These are phyloP conservation scores for Bruguiera hainesii DNA, from an alignment of 441 rosid species.

Conservation along the genomic window DNA sequence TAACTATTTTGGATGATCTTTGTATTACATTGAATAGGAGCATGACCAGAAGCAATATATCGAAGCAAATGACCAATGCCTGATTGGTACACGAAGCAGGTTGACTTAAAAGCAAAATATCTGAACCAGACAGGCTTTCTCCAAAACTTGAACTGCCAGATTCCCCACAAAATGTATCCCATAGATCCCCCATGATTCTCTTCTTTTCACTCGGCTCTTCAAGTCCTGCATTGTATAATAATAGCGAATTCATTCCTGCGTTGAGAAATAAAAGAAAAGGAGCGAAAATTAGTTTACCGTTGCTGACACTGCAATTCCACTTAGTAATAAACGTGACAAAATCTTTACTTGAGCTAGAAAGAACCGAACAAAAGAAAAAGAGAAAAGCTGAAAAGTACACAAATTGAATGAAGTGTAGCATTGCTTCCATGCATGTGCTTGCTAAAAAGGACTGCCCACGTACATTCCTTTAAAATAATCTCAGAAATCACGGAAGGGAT, in stretches of 20 bases:
- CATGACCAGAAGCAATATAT: constrained; percentile 44
- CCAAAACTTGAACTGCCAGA: constrained; percentile 27
- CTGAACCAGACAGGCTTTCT: constrained; percentile 26
- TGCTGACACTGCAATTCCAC: too few relatives aligned
- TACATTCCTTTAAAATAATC: too few relatives aligned
- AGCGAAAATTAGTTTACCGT: too few relatives aligned
- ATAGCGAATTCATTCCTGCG: neutral
- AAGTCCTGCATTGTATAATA: constrained; percentile 21
- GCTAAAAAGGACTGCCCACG: too few relatives aligned
- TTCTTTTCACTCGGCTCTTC: constrained; percentile 14
- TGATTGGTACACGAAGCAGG: constrained; percentile 53
- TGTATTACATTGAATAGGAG: constrained; percentile 43
- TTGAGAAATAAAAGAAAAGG: neutral
- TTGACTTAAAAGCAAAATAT: constrained; percentile 23
- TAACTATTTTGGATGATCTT: constrained; percentile 34
- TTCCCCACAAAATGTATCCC: constrained; percentile 58
- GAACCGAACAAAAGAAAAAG: too few relatives aligned
- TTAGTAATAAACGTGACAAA: too few relatives aligned
- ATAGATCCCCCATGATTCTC: constrained; percentile 36
- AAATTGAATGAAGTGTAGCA: too few relatives aligned
- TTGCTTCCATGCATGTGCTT: too few relatives aligned
- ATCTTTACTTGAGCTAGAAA: too few relatives aligned
- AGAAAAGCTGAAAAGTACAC: too few relatives aligned
- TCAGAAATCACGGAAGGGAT: too few relatives aligned
- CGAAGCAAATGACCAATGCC: constrained; percentile 47